Evolutionary conservation across 768 basidiomycete species (phyloP).

Genomic region (Trametes cingulata): DNA sequence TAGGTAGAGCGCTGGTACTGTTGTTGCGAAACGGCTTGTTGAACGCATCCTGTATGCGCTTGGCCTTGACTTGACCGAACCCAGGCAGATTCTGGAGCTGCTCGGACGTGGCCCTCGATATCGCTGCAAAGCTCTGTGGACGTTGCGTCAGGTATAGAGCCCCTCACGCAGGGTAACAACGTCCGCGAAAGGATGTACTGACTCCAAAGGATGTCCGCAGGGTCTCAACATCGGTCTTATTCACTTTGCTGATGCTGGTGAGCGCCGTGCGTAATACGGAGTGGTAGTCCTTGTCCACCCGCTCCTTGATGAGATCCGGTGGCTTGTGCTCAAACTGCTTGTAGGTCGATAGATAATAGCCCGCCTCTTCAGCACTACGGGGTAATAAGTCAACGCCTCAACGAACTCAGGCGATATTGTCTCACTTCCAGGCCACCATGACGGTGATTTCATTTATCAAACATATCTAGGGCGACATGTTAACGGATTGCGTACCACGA

Average conservation of each 20-base stretch:
- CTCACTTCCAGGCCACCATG: constrained; percentile 89
- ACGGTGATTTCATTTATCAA: constrained; percentile 92
- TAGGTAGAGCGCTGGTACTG: constrained; percentile 49
- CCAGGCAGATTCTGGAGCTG: constrained; percentile 85
- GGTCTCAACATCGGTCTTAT: constrained; percentile 97
- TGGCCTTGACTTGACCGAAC: constrained; percentile 92
- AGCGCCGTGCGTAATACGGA: constrained; percentile 80
- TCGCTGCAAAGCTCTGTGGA: constrained; percentile 79
- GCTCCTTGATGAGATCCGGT: constrained; percentile 93
- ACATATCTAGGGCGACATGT: constrained; percentile 53
- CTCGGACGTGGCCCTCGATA: constrained; percentile 70
- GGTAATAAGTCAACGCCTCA: not conserved
- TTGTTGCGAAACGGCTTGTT: constrained; percentile 82
- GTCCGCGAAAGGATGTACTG: constrained; percentile 33
- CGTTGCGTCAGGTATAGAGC: not conserved
- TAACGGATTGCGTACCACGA: not conserved
- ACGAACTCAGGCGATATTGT: not conserved
- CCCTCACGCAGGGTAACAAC: not conserved
- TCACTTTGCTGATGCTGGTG: constrained; percentile 90
- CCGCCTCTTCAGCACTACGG: constrained; percentile 84
- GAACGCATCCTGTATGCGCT: constrained; percentile 87
- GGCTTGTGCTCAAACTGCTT: constrained; percentile 94
- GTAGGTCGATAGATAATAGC: constrained; percentile 85
- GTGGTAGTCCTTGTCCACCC: constrained; percentile 85
- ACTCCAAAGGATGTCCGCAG: constrained; percentile 91